Conservation (phyloP, 305 asterid species). For the Fraxinus albicans region DNA sequence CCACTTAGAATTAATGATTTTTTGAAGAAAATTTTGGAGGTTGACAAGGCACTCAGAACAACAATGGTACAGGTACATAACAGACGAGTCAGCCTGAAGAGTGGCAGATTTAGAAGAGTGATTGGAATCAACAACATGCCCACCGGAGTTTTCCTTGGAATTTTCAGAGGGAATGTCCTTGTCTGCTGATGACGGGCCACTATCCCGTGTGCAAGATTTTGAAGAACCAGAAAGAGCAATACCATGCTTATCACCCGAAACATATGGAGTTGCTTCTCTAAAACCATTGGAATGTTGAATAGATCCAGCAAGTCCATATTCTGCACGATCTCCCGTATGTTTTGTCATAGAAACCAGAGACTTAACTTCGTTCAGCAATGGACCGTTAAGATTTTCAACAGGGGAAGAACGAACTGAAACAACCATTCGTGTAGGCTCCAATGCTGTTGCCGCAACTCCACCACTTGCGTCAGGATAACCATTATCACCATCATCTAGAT, state of each 20-base stretch:
- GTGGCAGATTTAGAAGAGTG: constrained; percentile 23
- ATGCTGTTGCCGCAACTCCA: constrained; percentile 30
- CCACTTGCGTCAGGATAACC: constrained; percentile 22
- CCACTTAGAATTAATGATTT: constrained; percentile 43
- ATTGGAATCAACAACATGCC: constrained; percentile 16
- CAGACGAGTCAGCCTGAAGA: constrained; percentile 24
- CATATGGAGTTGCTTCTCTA: constrained; percentile 28
- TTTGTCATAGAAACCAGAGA: constrained; percentile 28
- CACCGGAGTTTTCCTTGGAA: constrained; percentile 24
- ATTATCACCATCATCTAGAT: constrained; percentile 27
- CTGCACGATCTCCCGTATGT: constrained; percentile 27
- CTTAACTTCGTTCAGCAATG: constrained; percentile 32
- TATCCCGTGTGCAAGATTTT: constrained; percentile 21
- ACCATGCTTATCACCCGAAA: constrained; percentile 28
- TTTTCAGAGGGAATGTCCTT: constrained; percentile 30
- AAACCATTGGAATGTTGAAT: constrained; percentile 48
- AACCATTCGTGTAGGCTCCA: constrained; percentile 29
- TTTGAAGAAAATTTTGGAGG: constrained; percentile 48
- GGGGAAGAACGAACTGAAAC: constrained; percentile 26
- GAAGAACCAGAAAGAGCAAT: constrained; percentile 24
- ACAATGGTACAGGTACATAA: constrained; percentile 56
- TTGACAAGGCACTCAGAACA: constrained; percentile 63
- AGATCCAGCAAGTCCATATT: constrained; percentile 28
- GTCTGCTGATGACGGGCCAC: constrained; percentile 24
- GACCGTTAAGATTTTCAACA: constrained; percentile 11